A percentile compares a stretch with the other conserved stretches of the same genome.
Conservation (phyloP, 2,329 filamentous ascomycete species). For the Curvularia eragrostidis region DNA sequence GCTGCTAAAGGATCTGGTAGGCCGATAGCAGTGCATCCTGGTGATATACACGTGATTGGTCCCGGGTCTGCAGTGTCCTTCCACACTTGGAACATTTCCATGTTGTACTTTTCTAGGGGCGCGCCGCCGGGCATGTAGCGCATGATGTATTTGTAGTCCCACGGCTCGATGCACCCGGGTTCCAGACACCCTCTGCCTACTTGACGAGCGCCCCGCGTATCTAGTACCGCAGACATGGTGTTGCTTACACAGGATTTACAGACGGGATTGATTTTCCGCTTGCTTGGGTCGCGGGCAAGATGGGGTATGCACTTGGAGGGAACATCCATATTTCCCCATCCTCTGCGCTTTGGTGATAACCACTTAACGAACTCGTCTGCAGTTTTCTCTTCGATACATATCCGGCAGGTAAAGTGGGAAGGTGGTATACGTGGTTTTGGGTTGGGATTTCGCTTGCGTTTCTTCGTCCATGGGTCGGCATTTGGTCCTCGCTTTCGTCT, state of each 20-base stretch:
- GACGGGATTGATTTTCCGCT: slow-evolving; percentile 31
- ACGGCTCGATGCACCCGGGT: slow-evolving; percentile 28
- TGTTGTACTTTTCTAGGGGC: slow-evolving; percentile 33
- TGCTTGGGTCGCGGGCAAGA: slow-evolving; percentile 28
- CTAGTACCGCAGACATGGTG: slow-evolving; percentile 30
- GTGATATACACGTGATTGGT: slow-evolving; percentile 26
- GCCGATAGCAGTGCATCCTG: slow-evolving; percentile 22
- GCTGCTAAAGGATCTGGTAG: slow-evolving; percentile 23
- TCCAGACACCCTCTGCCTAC: slow-evolving; percentile 33
- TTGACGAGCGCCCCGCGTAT: slow-evolving; percentile 29
- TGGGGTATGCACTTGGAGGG: slow-evolving; percentile 33
- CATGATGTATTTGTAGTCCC: slow-evolving; percentile 29
- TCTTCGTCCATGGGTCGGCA: slow-evolving; percentile 30
- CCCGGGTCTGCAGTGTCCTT: slow-evolving; percentile 15
- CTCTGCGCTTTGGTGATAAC: slow-evolving; percentile 15
- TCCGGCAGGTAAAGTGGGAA: slow-evolving; percentile 35
- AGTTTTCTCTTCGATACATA: slow-evolving; percentile 30
- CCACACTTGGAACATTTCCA: slow-evolving; percentile 35
- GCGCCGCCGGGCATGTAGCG: slow-evolving; percentile 27
- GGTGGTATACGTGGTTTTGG: slow-evolving; percentile 19
- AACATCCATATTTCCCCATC: slow-evolving; percentile 8
- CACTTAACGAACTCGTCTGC: slow-evolving; percentile 28
- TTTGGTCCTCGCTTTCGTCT: slow-evolving; percentile 17
- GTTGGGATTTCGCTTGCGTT: slow-evolving; percentile 25
- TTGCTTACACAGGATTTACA: slow-evolving; percentile 37